Base-by-base conservation (phyloP, 2,329 filamentous ascomycete genomes). In the Helminthosporium solani region DNA sequence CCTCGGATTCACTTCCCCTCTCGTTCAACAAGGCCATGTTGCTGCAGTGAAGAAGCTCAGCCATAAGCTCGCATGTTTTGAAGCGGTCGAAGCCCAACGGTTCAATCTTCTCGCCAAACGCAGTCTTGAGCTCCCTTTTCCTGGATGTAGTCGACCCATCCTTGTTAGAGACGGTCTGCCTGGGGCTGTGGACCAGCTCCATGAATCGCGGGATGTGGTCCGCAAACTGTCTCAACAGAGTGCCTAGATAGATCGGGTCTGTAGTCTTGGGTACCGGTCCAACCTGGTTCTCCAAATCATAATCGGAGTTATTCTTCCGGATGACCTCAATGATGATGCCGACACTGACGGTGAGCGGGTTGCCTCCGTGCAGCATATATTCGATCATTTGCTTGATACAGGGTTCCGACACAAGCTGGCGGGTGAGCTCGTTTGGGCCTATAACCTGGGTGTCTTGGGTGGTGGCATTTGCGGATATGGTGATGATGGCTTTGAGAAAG, bases 391-490 rank as follows among this genome's bases (percentile, higher is more conserved):
- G 84, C 63, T 92, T 82, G 41, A 96, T 84, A 60, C 91, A 97
- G 14, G 82, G 73, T 52, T 87, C 83, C 1, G 94, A 97, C 1
- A 99, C 94, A 3, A 99, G 80, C 71, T 99, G 90, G 33, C 94
- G 85, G 4, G 94, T 99, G 40, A 99, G 81, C 66, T 96, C 94
- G 68, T 99, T 99, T 3, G 94, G 94, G 3, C 94, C 94, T 66
- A 99, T 97, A 62, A 95, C 96, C n/a, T 92, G 94, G 67, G 96
- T 91, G 64, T 99, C 94, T 63, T 96, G 95, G 60, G 96, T 94
- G 1, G 92, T 96, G 2, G 94, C 94, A 65, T 99, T 99, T 50
- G 94, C 94, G 1, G 94, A 97, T 47, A 99, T 96, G 20, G 94
- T 99, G 57, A 99, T 97, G 66, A 99, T 96, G 33, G 94, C 94